A percentile compares a stretch with the other conserved stretches of the same genome.
Conservation (phyloP, 2,329 filamentous ascomycete species). For the Fusarium aywerte region DNA sequence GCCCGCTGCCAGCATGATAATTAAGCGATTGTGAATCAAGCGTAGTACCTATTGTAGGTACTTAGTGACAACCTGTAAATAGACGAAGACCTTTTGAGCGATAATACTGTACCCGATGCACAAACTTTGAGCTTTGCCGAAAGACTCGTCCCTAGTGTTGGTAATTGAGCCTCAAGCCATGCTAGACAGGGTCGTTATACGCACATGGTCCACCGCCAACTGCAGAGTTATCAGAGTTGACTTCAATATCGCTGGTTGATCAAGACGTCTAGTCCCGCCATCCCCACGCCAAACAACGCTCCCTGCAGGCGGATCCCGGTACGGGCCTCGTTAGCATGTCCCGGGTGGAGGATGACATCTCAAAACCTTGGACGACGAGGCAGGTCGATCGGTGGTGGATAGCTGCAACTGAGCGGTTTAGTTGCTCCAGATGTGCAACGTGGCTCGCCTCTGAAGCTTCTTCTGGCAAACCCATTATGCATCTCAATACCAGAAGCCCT, state of each 20-base stretch:
- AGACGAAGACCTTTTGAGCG: background rate
- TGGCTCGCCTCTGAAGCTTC: constrained; percentile 49
- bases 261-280: constrained; percentile 27
- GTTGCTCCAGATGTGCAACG: constrained; percentile 50
- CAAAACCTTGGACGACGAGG: constrained; percentile 36
- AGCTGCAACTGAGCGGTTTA: constrained; percentile 47
- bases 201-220: constrained; percentile 22
- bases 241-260: constrained; percentile 13
- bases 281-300: constrained; percentile 35
- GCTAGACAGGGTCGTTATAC: background rate
- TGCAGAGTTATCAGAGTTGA: constrained; percentile 19
- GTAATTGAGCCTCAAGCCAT: constrained; percentile 2
- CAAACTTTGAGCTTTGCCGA: background rate
- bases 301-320: constrained; percentile 36
- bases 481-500: constrained; percentile 45
- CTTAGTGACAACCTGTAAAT: constrained; percentile 3
- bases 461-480: constrained; percentile 45
- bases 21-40: constrained; percentile 22
- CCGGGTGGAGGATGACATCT: constrained; percentile 28
- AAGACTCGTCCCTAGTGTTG: background rate
- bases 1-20: constrained; percentile 39
- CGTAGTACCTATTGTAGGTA: background rate
- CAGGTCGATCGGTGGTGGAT: constrained; percentile 28
- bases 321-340: constrained; percentile 32
- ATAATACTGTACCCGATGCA: background rate